A percentile compares a stretch with the other conserved stretches of the same genome.
These are phyloP conservation scores for Rhypophila decipiens DNA, from an alignment of 495 filamentous ascomycete genomes.

Conservation along the genomic window DNA sequence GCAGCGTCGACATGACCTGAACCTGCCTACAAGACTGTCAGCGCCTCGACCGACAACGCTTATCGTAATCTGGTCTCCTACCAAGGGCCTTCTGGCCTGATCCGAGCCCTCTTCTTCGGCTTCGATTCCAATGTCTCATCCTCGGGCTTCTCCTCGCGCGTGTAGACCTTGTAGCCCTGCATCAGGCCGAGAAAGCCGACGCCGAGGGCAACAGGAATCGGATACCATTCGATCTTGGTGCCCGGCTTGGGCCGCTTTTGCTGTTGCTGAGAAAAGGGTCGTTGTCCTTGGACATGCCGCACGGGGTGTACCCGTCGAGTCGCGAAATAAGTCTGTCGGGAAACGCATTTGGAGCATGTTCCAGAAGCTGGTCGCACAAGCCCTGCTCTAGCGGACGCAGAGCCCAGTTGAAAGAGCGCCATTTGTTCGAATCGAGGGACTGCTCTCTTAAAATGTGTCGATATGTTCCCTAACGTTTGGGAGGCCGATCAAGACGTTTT, in stretches of 20 bases:
- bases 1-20: slow-evolving; percentile 91
- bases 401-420: slow-evolving; percentile 18
- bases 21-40: slow-evolving; percentile 60
- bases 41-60: slow-evolving; percentile 2
- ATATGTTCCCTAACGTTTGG: too few species aligned
- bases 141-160: slow-evolving; percentile 50
- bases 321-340: slow-evolving; percentile 7
- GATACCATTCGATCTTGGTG: slow-evolving; percentile 87
- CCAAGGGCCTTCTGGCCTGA: slow-evolving; percentile 86
- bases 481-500: too few species aligned
- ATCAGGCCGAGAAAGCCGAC: slow-evolving; percentile 78
- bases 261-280: slow-evolving; percentile 24
- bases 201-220: slow-evolving; percentile 88
- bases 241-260: slow-evolving; percentile 39
- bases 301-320: slow-evolving; percentile 8
- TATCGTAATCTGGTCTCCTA: too few species aligned
- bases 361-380: slow-evolving; percentile 16
- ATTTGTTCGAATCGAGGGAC: too few species aligned
- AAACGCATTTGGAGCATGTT: slow-evolving; percentile 10
- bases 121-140: slow-evolving; percentile 28
- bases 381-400: slow-evolving; percentile 14
- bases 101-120: slow-evolving; percentile 60
- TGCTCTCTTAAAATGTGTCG: too few species aligned
- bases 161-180: slow-evolving; percentile 73
- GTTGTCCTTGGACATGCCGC: slow-evolving; percentile 10